Conservation (phyloP, 2,329 filamentous ascomycete genomes). For the Scortechinia acanthostroma region DNA sequence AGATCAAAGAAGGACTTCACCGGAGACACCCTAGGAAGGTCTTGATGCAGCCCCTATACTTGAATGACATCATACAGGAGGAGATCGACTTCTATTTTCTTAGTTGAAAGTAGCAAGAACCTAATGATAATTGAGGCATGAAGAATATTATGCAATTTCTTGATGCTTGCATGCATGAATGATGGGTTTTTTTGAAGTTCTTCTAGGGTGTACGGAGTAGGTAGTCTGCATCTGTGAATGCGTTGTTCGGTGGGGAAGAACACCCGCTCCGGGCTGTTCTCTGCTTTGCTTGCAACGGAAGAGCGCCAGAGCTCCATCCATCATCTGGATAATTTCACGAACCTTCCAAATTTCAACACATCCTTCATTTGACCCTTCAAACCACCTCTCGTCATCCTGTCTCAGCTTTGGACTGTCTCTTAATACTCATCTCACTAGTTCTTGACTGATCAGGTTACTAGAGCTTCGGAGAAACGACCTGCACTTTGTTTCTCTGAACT, state of each 20-base stretch:
- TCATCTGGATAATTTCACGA: constrained; percentile 12
- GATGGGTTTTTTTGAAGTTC: no score
- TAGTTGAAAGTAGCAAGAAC: no score
- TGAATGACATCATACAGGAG: no score
- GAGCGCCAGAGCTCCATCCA: constrained; percentile 8
- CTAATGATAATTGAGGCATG: no score
- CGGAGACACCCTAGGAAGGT: no score
- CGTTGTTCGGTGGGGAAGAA: constrained; percentile 10
- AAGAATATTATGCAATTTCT: no score
- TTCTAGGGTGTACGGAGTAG: no score
- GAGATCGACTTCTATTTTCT: no score
- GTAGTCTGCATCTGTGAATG: no score
- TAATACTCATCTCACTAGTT: background rate
- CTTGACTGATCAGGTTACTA: constrained; percentile 2
- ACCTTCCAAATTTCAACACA: constrained; percentile 5
- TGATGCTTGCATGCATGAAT: no score
- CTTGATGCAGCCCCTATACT: no score
- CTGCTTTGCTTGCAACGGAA: constrained; percentile 6
- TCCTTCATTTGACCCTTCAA: constrained; percentile 6
- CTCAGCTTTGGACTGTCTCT: background rate
- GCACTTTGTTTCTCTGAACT: constrained; percentile 26
- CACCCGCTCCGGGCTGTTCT: constrained; percentile 10
- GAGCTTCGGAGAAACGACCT: constrained; percentile 23
- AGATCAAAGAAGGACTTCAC: no score
- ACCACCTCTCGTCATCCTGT: constrained; percentile 2